phyloP scores from a whole-genome alignment of 441 rosid genomes.

The Manihot esculenta region DNA sequence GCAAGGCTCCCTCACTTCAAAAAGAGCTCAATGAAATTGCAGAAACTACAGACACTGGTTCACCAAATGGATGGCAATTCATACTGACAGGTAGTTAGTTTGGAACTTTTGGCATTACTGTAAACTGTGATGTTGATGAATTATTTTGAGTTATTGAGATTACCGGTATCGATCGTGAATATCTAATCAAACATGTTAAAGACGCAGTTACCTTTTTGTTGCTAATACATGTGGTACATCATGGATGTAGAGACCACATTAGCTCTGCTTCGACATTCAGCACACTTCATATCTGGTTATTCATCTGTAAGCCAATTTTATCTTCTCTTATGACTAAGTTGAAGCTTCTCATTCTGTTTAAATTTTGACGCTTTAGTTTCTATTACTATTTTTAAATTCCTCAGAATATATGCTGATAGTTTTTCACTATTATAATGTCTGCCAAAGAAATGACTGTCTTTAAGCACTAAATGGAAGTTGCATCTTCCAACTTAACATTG shows the following conservation, averaged over 20 bases:
- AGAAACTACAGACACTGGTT: constrained; percentile 13
- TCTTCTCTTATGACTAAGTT: not conserved
- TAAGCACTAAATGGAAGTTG: not conserved
- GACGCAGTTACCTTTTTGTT: not conserved
- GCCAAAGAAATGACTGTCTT: not conserved
- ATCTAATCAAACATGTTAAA: not conserved
- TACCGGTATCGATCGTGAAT: no score
- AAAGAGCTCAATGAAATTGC: constrained; percentile 24
- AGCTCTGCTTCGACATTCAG: constrained; percentile 16
- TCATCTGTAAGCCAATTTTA: constrained; percentile 19
- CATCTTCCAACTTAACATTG: not conserved
- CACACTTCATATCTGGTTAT: constrained; percentile 19
- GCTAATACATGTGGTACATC: not conserved
- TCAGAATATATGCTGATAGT: not conserved
- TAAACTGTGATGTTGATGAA: not conserved
- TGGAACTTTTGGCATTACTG: not conserved
- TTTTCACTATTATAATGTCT: not conserved
- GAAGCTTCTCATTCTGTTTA: not conserved
- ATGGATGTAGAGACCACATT: constrained; percentile 20
- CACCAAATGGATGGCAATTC: constrained; percentile 24
- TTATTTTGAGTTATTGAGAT: not conserved
- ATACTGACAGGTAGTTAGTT: constrained; percentile 17
- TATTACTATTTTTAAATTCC: not conserved
- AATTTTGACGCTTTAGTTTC: not conserved
- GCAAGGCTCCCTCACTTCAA: constrained; percentile 20